phyloP scores from a whole-genome alignment of 116 monocot species.

The Cymodocea nodosa region DNA sequence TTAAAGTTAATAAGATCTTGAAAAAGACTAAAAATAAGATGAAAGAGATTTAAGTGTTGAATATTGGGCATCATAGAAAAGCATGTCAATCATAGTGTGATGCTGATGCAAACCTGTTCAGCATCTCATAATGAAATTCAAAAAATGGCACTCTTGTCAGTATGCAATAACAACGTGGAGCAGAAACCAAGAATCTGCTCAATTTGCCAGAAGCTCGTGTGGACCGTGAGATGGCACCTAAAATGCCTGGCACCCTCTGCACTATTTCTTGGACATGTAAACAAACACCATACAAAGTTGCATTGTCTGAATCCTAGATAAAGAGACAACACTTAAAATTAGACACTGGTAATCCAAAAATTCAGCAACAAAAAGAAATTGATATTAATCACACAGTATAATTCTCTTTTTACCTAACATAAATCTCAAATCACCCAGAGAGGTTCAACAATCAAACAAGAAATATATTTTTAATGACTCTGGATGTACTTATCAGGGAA shows the following conservation, averaged over 20 bases:
- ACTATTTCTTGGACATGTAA: slow-evolving; percentile 86
- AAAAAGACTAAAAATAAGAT: neutral
- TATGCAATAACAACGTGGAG: slow-evolving; percentile 92
- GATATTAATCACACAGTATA: no score
- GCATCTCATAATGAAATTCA: slow-evolving; percentile 96
- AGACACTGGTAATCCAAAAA: neutral
- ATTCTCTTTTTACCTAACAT: no score
- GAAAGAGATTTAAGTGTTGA: neutral
- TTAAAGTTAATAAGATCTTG: neutral
- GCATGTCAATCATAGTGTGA: no score
- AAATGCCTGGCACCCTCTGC: slow-evolving; percentile 79
- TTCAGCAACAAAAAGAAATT: neutral
- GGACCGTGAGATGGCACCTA: slow-evolving; percentile 52
- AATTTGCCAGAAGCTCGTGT: slow-evolving; percentile 26
- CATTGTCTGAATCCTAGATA: slow-evolving; percentile 63
- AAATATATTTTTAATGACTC: no score
- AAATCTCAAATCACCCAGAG: no score
- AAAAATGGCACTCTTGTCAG: slow-evolving; percentile 92
- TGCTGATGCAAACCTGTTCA: slow-evolving; percentile 66
- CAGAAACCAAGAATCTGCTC: slow-evolving; percentile 80
- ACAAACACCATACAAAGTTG: slow-evolving; percentile 88
- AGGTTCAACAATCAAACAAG: no score
- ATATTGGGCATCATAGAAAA: neutral
- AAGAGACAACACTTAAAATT: neutral
- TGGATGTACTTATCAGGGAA: no score